Base-by-base conservation (phyloP, 257 asterid species). In the Nicotiana undulata region DNA sequence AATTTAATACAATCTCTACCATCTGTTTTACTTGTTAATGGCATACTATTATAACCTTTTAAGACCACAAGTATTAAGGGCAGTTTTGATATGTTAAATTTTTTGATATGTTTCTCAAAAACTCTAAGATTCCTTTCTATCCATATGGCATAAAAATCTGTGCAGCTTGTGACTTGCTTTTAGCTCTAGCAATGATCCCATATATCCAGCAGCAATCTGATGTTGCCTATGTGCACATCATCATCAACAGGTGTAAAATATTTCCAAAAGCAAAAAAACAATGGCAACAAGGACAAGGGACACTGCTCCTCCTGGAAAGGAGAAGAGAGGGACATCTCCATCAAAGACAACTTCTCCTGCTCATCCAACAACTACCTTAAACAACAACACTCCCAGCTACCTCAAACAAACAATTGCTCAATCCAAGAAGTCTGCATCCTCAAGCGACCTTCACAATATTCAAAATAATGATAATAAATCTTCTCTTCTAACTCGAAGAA, bases 271-370 rank as follows among this genome's bases (percentile, higher is more conserved):
- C 8, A 49, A 74, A 68, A 68, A 49, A 40, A 70, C 24, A 61
- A 92, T 93, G 98, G 89, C 94, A 75, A 82, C 97, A 60, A 89
- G 88, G 70, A 63, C 82, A 76, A 90, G 85, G 72, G 93, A 83
- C 44, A 16, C 24, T 11, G 66, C 72, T 63, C 31, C 79, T 24
- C 81, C 87, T 17, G 85, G 83, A 2, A 91, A 86, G 86, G 95
- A 93, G 84, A 93, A 87, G 86, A 85, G 85, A 40, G 91, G 90
- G 40, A 79, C 85, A 74, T 88, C 28, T 26, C 28, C 28, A 26
- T 79, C 89, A 18, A 85, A 77, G 74, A 29, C 79, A 29, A 64
- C 12, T 22, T 79, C 91, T 26, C 66, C 87, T 1, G 79, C 53
- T 16, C 61, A 72, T 72, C 16, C 37, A 49, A 75, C 89, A 18